phyloP scores from a whole-genome alignment of 2,329 filamentous ascomycete genomes.

The Aspergillus flavus region DNA sequence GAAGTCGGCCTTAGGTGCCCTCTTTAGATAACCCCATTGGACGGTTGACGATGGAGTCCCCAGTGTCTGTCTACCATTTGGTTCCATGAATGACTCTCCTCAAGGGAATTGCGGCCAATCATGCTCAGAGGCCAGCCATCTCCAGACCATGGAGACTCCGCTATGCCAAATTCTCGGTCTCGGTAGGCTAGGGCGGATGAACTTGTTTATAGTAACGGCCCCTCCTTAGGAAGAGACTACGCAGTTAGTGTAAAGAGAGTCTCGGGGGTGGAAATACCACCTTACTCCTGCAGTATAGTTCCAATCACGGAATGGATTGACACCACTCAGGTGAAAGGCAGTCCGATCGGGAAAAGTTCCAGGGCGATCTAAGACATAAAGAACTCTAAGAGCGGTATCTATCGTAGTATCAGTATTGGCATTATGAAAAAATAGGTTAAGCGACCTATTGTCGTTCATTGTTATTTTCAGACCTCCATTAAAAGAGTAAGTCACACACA shows the following conservation, averaged over 20 bases:
- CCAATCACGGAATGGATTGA: not conserved
- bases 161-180: conserved; percentile 4
- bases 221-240: conserved; percentile 1
- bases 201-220: conserved; percentile 9
- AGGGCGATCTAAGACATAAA: not conserved
- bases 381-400: not conserved
- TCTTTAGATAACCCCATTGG: conserved; percentile 1
- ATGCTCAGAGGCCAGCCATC: not conserved
- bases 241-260: not conserved
- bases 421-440: not conserved
- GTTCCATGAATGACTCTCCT: conserved; percentile 4
- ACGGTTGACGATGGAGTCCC: not conserved
- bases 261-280: conserved; percentile 1
- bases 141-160: conserved; percentile 6
- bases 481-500: not conserved
- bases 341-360: not conserved
- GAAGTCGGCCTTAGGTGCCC: conserved; percentile 2
- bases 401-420: not conserved
- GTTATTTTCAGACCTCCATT: not conserved
- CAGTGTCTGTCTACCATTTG: conserved; percentile 4
- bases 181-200: conserved; percentile 3
- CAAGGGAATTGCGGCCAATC: conserved; percentile 1
- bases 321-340: not conserved
- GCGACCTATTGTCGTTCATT: not conserved
- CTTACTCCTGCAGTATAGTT: conserved; percentile 1